Base-by-base conservation (phyloP, 352 stramenopile species). In the Phytophthora boehmeriae region DNA sequence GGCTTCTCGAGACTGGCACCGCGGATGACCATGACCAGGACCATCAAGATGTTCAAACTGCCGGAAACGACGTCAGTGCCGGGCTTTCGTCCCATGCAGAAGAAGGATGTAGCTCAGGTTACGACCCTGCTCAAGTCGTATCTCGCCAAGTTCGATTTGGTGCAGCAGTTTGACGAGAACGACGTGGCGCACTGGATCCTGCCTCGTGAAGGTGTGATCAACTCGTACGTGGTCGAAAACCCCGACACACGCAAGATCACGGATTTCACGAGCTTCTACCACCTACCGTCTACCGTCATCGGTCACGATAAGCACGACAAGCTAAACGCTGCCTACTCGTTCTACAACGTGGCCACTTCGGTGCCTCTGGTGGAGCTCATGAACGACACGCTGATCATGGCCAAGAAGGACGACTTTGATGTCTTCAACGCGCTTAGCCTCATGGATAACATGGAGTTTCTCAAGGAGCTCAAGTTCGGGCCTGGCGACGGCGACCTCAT, bases 171-270 rank as follows among this genome's bases (percentile, higher is more conserved):
- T 66, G 85, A 85, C 30, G 73, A 97, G 50, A 80, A 97, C 5
- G 97, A 99, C 46, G 88, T 99, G 25, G 83, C 73, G 4, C 98
- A 99, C 83, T 99, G 97, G 97, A 88, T 99, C 64, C 73, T 99
- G 30, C 98, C 98, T 9, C 87, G 96, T 22, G 70, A 90, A 2
- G 91, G 89, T 6, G 98, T 99, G 20, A 92, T 99, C 28, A 97
- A 92, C 63, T 94, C 93, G 30, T 99, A 98, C 73, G 88, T 97
- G 17, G 78, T 97, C 1, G 83, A 94, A 43, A 83, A 95, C 69
- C 68, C 77, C 0, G 58, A 71, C 38, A 88, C 68, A 30, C 73
- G 91, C 70, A 76, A 92, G 48, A 76, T 99, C 58, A 99, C 92
- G 34, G 97, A 99, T 79, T 93, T 99, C 54, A 94, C 87, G 52